Evolutionary conservation across 495 filamentous ascomycete genomes (phyloP).

Genomic region (Penicillium odoratum): DNA sequence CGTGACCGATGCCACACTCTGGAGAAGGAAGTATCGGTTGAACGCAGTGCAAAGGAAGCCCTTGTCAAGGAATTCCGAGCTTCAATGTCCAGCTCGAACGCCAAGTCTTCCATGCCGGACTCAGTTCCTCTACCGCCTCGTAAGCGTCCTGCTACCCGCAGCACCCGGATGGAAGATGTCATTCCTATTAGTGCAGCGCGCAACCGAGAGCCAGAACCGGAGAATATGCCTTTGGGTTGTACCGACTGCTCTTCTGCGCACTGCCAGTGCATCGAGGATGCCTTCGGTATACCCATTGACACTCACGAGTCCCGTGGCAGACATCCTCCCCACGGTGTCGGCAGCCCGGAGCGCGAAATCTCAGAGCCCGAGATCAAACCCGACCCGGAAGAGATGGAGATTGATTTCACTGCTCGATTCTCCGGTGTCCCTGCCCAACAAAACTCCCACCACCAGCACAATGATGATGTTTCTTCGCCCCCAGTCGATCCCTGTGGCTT

Average conservation of each 20-base stretch:
- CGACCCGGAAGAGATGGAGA: conserved; percentile 65
- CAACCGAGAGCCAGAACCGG: conserved; percentile 21
- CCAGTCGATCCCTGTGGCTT: conserved; percentile 77
- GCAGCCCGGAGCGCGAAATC: conserved; percentile 34
- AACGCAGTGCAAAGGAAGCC: conserved; percentile 43
- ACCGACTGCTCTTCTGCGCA: conserved; percentile 59
- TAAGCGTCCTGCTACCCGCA: conserved; percentile 23
- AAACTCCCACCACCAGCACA: conserved; percentile 25
- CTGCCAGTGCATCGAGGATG: conserved; percentile 74
- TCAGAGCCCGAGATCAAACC: conserved; percentile 45
- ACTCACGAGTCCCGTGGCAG: conserved; percentile 33
- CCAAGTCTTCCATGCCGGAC: conserved; percentile 29
- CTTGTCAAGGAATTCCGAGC: conserved; percentile 43
- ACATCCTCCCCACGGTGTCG: conserved; percentile 31
- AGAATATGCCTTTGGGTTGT: conserved; percentile 55
- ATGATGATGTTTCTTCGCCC: conserved; percentile 37
- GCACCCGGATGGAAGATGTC: conserved; percentile 27
- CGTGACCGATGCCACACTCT: conserved; percentile 50
- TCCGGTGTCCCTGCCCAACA: conserved; percentile 41
- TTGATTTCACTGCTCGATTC: conserved; percentile 72
- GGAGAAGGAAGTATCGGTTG: conserved; percentile 48
- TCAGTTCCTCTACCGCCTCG: conserved; percentile 36
- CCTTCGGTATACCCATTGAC: conserved; percentile 46
- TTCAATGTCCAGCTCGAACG: conserved; percentile 27
- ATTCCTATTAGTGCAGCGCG: conserved; percentile 13